Evolutionary conservation across 768 basidiomycete species (phyloP).

Genomic region (Strobilomyces confusus): DNA sequence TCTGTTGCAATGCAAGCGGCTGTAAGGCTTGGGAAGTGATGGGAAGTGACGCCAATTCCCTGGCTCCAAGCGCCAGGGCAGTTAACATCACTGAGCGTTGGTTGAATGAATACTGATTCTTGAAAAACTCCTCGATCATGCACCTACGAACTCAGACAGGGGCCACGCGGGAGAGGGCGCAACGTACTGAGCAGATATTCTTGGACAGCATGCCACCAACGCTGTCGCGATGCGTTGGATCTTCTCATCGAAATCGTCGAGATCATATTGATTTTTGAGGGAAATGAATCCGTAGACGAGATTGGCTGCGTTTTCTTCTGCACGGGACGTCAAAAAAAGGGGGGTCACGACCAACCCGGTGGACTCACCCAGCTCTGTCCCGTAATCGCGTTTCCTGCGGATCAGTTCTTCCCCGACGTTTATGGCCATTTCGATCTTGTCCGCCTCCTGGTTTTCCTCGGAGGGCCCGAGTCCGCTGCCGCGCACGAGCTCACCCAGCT

Average conservation of each 20-base stretch:
- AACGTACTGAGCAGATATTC: conserved; percentile 74
- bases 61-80: conserved; percentile 79
- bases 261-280: conserved; percentile 81
- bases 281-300: conserved; percentile 69
- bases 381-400: conserved; percentile 77
- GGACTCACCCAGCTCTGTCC: conserved; percentile 74
- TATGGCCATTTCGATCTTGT: conserved; percentile 78
- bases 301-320: conserved; percentile 90
- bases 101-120: conserved; percentile 83
- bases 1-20: conserved; percentile 31
- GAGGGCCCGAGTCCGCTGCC: conserved; percentile 47
- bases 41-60: conserved; percentile 66
- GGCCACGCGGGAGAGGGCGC: not conserved
- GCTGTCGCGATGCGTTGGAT: conserved; percentile 77
- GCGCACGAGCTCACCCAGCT: conserved; percentile 76
- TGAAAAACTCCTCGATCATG: conserved; percentile 91
- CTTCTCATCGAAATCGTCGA: conserved; percentile 71
- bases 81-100: conserved; percentile 86
- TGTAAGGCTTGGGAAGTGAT: conserved; percentile 25
- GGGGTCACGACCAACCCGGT: not conserved
- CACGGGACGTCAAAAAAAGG: not conserved
- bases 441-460: conserved; percentile 63
- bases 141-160: conserved; percentile 42
- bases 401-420: conserved; percentile 79
- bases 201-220: conserved; percentile 75